Evolutionary conservation across 1,284 basidiomycete species (phyloP).

Genomic region (Ganoderma lucidum): DNA sequence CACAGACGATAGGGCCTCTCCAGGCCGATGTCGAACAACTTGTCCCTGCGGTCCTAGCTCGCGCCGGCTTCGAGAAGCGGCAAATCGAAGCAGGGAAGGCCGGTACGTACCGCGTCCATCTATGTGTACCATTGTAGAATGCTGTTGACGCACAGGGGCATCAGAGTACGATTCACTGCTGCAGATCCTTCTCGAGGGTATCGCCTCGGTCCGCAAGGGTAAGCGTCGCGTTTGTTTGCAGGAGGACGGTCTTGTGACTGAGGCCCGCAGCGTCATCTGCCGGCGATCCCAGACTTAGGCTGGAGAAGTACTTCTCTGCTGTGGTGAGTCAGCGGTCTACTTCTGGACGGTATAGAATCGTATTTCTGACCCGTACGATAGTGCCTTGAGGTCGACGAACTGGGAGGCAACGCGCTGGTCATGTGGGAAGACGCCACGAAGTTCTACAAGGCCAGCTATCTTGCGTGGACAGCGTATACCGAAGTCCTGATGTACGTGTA

Average conservation of each 20-base stretch:
- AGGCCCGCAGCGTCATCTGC: slow-evolving; percentile 44
- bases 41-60: slow-evolving; percentile 70
- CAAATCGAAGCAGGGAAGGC: slow-evolving; percentile 54
- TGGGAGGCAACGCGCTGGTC: slow-evolving; percentile 60
- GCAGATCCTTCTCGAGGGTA: slow-evolving; percentile 64
- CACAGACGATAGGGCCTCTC: slow-evolving; percentile 61
- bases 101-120: slow-evolving; percentile 42
- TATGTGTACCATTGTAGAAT: not conserved
- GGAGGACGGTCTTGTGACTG: slow-evolving; percentile 15
- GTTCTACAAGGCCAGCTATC: slow-evolving; percentile 74
- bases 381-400: slow-evolving; percentile 57
- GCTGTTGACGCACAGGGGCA: not conserved
- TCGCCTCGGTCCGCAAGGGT: slow-evolving; percentile 67
- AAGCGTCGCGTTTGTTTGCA: slow-evolving; percentile 16
- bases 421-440: slow-evolving; percentile 72
- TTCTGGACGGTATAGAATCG: slow-evolving; percentile 6
- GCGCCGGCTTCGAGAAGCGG: slow-evolving; percentile 71
- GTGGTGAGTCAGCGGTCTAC: slow-evolving; percentile 61
- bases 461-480: slow-evolving; percentile 73
- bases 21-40: slow-evolving; percentile 70
- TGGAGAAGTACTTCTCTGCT: slow-evolving; percentile 84
- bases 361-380: slow-evolving; percentile 24
- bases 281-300: slow-evolving; percentile 67
- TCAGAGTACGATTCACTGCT: slow-evolving; percentile 56
- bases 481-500: slow-evolving; percentile 69